These are phyloP conservation scores for Pichia exigua DNA, from an alignment of 805 yeast species.

Conservation along the genomic window DNA sequence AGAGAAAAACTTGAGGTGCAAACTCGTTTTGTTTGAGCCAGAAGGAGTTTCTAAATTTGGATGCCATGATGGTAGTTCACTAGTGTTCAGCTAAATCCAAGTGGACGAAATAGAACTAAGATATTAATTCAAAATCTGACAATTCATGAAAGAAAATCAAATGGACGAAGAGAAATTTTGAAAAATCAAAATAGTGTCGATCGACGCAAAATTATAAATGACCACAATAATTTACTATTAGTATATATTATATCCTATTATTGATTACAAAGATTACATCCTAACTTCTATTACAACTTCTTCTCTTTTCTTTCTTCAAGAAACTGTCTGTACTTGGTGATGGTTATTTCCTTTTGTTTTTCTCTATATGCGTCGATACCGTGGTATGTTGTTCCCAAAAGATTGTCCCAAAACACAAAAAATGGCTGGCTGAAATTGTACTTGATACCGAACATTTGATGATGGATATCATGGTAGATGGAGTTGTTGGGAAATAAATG, in stretches of 20 bases:
- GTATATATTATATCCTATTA: too few relatives aligned
- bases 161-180: background rate
- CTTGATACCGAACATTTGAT: conserved; percentile 92
- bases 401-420: conserved; percentile 85
- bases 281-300: background rate
- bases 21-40: conserved; percentile 54
- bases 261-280: background rate
- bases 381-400: conserved; percentile 65
- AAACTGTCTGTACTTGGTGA: conserved; percentile 57
- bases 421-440: conserved; percentile 93
- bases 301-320: conserved; percentile 31
- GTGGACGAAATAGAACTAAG: background rate
- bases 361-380: conserved; percentile 56
- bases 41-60: conserved; percentile 42
- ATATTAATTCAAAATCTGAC: too few relatives aligned
- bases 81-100: background rate
- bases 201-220: background rate
- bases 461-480: conserved; percentile 94
- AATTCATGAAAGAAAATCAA: background rate
- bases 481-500: conserved; percentile 89
- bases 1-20: conserved; percentile 79
- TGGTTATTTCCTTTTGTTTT: conserved; percentile 58
- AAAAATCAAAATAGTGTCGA: background rate
- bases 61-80: conserved; percentile 22
- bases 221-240: too few relatives aligned